phyloP scores from a whole-genome alignment of 305 asterid species.

The Fraxinus velutina region DNA sequence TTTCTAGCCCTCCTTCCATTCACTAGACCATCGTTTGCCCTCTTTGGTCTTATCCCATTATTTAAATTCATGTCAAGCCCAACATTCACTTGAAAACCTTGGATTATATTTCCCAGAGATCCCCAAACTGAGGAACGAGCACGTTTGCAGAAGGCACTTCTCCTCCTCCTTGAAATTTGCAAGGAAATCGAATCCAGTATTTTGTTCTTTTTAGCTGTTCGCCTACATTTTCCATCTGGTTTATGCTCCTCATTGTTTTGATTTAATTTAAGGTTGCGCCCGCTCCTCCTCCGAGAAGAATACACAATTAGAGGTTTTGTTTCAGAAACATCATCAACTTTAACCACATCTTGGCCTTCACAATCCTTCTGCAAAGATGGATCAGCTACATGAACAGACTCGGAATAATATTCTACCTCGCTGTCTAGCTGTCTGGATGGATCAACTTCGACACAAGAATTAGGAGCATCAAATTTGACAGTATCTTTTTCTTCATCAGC shows the following conservation, averaged over 20 bases:
- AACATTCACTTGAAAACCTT: constrained; percentile 36
- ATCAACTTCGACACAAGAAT: constrained; percentile 24
- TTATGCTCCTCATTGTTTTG: constrained; percentile 33
- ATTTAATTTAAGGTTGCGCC: constrained; percentile 24
- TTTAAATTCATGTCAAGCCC: constrained; percentile 30
- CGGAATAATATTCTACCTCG: constrained; percentile 27
- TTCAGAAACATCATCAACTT: constrained; percentile 28
- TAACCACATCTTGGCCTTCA: constrained; percentile 34
- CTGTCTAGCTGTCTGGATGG: constrained; percentile 21
- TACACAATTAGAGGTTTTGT: constrained; percentile 34
- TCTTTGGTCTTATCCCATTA: constrained; percentile 35
- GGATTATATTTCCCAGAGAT: constrained; percentile 33
- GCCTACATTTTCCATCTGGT: constrained; percentile 38
- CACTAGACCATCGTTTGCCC: constrained; percentile 34
- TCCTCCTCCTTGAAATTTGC: constrained; percentile 53
- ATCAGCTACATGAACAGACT: constrained; percentile 14
- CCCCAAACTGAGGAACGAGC: constrained; percentile 60
- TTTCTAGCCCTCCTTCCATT: constrained; percentile 36
- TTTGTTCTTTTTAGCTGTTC: constrained; percentile 28
- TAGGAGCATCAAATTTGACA: constrained; percentile 27
- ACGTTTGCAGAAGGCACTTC: constrained; percentile 48
- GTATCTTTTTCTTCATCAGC: constrained; percentile 30
- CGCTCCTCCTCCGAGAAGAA: constrained; percentile 35
- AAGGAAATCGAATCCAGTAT: constrained; percentile 39
- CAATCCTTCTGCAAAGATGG: constrained; percentile 27